Conservation (phyloP, 2,329 filamentous ascomycete genomes). For the Colletotrichum plurivorum region DNA sequence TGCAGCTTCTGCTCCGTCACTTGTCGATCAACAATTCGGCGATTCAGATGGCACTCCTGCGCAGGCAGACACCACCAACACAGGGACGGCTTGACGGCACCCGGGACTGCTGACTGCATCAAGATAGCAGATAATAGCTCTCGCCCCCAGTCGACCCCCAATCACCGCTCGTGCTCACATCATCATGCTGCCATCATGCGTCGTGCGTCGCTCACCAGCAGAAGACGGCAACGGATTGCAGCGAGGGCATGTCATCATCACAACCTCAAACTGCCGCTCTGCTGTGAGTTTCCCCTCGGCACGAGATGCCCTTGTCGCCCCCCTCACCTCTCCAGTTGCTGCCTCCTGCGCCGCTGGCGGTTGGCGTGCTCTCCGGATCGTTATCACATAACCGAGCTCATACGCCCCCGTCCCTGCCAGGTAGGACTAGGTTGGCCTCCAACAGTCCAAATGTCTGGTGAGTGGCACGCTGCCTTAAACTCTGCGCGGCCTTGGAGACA, state of each 20-base stretch:
- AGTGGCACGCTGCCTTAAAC: constrained; percentile 32
- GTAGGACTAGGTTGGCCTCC: constrained; percentile 28
- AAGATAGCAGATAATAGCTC: neutral
- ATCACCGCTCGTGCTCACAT: constrained; percentile 3
- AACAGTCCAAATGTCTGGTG: constrained; percentile 19
- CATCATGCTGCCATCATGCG: constrained; percentile 23
- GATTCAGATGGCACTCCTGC: constrained; percentile 19
- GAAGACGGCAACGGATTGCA: constrained; percentile 5
- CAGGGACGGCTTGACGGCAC: neutral
- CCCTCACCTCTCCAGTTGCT: neutral
- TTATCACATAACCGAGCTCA: too few relatives aligned
- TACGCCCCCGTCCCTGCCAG: neutral
- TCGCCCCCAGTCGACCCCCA: constrained; percentile 8
- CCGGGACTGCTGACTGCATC: constrained; percentile 23
- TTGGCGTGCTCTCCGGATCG: too few relatives aligned
- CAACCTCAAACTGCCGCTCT: neutral
- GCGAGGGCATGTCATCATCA: constrained; percentile 34
- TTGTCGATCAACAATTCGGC: constrained; percentile 24
- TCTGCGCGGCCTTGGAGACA: constrained; percentile 24
- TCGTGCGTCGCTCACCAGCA: constrained; percentile 12
- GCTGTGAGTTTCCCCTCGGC: constrained; percentile 4
- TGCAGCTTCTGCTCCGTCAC: constrained; percentile 13
- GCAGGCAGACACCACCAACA: constrained; percentile 17
- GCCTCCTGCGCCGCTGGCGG: too few relatives aligned
- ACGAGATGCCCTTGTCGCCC: constrained; percentile 1